Evolutionary conservation across 805 yeast species (phyloP).

Genomic region (Lipomyces lipofer): DNA sequence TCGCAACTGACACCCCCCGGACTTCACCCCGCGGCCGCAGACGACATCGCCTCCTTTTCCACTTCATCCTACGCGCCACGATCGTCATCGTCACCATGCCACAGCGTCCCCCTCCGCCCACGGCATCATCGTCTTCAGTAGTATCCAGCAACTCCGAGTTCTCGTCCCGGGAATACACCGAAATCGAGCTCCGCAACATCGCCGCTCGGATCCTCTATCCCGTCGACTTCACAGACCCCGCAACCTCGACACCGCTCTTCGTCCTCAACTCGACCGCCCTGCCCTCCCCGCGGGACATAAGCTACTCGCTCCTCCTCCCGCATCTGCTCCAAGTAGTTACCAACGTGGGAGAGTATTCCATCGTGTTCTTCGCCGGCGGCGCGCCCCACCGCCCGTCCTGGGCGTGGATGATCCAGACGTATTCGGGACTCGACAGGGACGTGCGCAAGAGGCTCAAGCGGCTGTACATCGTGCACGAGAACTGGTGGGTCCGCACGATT

Average conservation of each 20-base stretch:
- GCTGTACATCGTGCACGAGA: constrained; percentile 82
- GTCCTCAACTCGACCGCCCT: constrained; percentile 81
- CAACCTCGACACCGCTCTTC: constrained; percentile 67
- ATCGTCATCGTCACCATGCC: background rate
- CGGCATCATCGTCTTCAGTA: background rate
- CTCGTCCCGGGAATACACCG: constrained; percentile 2
- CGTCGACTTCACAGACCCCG: constrained; percentile 65
- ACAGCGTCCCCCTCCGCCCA: background rate
- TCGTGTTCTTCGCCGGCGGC: constrained; percentile 82
- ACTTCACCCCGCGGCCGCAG: background rate
- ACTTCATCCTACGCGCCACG: background rate
- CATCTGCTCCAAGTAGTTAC: constrained; percentile 62
- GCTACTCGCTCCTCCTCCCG: constrained; percentile 54
- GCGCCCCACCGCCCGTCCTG: constrained; percentile 60
- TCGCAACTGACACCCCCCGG: background rate
- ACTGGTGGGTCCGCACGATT: constrained; percentile 81
- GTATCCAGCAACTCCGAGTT: background rate
- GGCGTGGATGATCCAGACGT: constrained; percentile 69
- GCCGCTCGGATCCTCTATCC: constrained; percentile 32
- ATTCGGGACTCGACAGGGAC: constrained; percentile 57
- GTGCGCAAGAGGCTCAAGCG: constrained; percentile 56
- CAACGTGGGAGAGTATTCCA: constrained; percentile 52
- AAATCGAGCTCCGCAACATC: constrained; percentile 24
- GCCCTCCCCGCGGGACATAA: constrained; percentile 57
- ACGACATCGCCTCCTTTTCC: constrained; percentile 1